Percentiles rank a stretch among this genome's conserved stretches.
Conservation (phyloP, 768 basidiomycete species). For the Mycena chlorophos region DNA sequence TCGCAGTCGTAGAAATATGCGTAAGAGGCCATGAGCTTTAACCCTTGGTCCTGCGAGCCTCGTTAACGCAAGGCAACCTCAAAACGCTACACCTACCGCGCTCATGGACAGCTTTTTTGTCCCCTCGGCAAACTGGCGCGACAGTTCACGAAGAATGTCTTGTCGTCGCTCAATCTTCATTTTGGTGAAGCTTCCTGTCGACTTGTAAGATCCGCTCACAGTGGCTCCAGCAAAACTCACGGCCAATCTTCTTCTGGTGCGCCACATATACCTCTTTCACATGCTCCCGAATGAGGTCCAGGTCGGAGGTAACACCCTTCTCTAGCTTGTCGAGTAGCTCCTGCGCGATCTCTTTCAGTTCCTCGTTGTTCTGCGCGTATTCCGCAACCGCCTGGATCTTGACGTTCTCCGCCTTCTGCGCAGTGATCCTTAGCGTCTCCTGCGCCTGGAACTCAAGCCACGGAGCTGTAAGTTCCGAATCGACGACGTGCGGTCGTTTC, state of each 20-base stretch:
- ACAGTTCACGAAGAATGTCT: constrained; percentile 49
- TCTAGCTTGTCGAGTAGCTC: constrained; percentile 24
- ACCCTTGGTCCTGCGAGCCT: constrained; percentile 27
- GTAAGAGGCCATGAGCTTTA: constrained; percentile 52
- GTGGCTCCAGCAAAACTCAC: constrained; percentile 20
- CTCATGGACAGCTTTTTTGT: constrained; percentile 29
- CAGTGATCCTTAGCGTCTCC: constrained; percentile 4
- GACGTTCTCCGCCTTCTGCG: background rate
- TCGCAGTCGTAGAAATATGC: constrained; percentile 47
- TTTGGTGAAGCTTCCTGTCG: constrained; percentile 30
- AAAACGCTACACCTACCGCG: background rate
- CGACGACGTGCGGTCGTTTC: constrained; percentile 19
- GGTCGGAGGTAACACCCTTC: constrained; percentile 30
- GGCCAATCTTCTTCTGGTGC: constrained; percentile 29
- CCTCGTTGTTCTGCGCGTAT: background rate
- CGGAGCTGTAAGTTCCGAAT: constrained; percentile 34
- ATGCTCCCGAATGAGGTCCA: constrained; percentile 41
- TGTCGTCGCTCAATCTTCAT: constrained; percentile 51
- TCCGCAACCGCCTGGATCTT: constrained; percentile 7
- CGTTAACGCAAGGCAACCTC: too few relatives aligned
- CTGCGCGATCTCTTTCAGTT: constrained; percentile 18
- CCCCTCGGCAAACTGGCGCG: constrained; percentile 40
- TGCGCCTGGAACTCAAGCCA: constrained; percentile 24
- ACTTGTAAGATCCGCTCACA: constrained; percentile 5
- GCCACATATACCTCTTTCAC: constrained; percentile 36